Percentiles rank a stretch among this genome's conserved stretches.
phyloP scores from a whole-genome alignment of 2,329 filamentous ascomycete genomes.

The Alternaria dauci region DNA sequence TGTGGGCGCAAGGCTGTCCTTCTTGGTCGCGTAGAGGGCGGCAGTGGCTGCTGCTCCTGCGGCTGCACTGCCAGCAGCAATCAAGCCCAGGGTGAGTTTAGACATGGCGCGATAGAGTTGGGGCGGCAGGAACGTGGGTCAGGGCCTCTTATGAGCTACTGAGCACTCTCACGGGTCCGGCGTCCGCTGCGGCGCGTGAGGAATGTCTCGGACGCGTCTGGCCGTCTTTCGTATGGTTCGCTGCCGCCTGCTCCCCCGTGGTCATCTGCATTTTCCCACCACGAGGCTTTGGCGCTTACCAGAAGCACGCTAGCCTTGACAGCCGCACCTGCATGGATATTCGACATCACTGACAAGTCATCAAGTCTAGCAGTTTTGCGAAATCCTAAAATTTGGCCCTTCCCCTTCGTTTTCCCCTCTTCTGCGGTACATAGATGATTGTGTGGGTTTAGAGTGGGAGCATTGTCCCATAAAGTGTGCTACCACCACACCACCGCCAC shows the following conservation, averaged over 20 bases:
- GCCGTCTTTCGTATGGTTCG: slow-evolving; percentile 36
- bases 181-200: slow-evolving; percentile 45
- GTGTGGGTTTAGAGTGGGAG: slow-evolving; percentile 3
- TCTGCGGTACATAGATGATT: slow-evolving; percentile 14
- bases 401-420: background rate
- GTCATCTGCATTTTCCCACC: slow-evolving; percentile 40
- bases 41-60: slow-evolving; percentile 60
- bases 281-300: slow-evolving; percentile 31
- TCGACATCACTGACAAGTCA: slow-evolving; percentile 16
- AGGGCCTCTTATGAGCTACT: slow-evolving; percentile 27
- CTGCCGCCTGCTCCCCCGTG: slow-evolving; percentile 34
- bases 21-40: slow-evolving; percentile 54
- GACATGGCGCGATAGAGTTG: slow-evolving; percentile 51
- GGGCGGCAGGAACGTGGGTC: slow-evolving; percentile 3
- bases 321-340: slow-evolving; percentile 9
- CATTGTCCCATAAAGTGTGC: slow-evolving; percentile 6
- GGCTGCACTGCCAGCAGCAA: slow-evolving; percentile 59
- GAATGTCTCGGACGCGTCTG: slow-evolving; percentile 49
- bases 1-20: slow-evolving; percentile 33
- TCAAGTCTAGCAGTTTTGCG: slow-evolving; percentile 6
- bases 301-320: slow-evolving; percentile 23
- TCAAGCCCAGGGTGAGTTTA: slow-evolving; percentile 60
- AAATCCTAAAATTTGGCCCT: background rate
- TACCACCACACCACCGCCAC: slow-evolving; percentile 10
- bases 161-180: slow-evolving; percentile 29